Evolutionary conservation across 2,329 filamentous ascomycete genomes (phyloP).

Genomic region (Pseudopyricularia javanii): DNA sequence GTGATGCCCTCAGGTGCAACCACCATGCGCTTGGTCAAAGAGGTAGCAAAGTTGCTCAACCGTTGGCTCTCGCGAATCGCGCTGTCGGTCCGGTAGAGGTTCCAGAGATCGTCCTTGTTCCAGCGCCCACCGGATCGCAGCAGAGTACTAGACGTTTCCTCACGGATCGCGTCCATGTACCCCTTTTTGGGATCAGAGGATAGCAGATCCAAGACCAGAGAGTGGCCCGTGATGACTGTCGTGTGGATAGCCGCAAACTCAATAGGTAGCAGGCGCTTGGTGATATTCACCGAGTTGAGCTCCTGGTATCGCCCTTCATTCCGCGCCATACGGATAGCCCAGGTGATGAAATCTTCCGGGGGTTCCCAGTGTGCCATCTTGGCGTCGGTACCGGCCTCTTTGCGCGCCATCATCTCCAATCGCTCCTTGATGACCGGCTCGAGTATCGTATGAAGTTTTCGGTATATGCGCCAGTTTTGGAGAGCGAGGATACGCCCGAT

Average conservation of each 20-base stretch:
- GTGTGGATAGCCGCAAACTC: constrained; percentile 50
- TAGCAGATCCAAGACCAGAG: constrained; percentile 32
- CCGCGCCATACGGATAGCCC: constrained; percentile 39
- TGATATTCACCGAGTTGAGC: constrained; percentile 32
- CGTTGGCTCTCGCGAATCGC: constrained; percentile 41
- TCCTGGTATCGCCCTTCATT: constrained; percentile 28
- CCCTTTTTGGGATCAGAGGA: constrained; percentile 20
- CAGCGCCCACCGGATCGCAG: constrained; percentile 24
- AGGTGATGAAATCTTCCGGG: constrained; percentile 45
- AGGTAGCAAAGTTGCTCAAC: constrained; percentile 31
- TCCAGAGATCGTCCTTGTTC: constrained; percentile 30
- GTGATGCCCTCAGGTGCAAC: constrained; percentile 21
- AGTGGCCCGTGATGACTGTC: constrained; percentile 37
- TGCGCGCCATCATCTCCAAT: constrained; percentile 29
- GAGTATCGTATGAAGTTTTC: constrained; percentile 25
- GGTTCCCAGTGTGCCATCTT: constrained; percentile 26
- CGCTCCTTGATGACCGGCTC: constrained; percentile 37
- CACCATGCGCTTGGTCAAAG: constrained; percentile 32
- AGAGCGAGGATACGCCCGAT: constrained; percentile 31
- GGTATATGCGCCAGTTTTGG: constrained; percentile 33
- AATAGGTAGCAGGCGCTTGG: constrained; percentile 38
- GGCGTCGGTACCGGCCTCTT: constrained; percentile 22
- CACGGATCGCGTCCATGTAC: constrained; percentile 25
- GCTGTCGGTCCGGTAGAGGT: constrained; percentile 34
- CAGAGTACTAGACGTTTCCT: constrained; percentile 24